A percentile compares a stretch with the other conserved stretches of the same genome.
Evolutionary conservation across 257 asterid genomes (phyloP).

Genomic region (Fraxinus cuspidata): DNA sequence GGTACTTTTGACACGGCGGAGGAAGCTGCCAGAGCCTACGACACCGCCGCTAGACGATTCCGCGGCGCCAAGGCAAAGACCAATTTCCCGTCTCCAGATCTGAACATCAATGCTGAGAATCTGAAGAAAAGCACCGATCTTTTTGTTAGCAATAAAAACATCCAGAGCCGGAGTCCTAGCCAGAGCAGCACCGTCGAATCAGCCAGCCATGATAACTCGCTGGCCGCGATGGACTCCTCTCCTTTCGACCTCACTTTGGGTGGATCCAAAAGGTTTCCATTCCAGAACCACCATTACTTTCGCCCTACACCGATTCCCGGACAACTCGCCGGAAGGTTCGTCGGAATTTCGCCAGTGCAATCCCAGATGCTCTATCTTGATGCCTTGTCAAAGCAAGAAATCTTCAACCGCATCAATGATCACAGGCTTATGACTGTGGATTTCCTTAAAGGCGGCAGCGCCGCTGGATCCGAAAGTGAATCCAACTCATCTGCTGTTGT

Average conservation of each 20-base stretch:
- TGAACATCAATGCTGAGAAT: not conserved
- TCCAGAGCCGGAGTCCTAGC: constrained; percentile 17
- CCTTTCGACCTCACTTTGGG: constrained; percentile 37
- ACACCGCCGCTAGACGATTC: not conserved
- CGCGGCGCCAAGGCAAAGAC: not conserved
- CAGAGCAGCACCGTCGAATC: constrained; percentile 58
- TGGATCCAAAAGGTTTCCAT: constrained; percentile 30
- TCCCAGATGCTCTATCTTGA: constrained; percentile 22
- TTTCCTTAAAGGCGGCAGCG: constrained; percentile 23
- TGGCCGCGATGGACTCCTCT: constrained; percentile 25
- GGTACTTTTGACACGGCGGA: not conserved
- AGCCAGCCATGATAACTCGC: constrained; percentile 30
- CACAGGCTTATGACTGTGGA: not conserved
- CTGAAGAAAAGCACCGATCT: not conserved
- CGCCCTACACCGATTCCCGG: not conserved
- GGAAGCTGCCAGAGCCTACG: not conserved
- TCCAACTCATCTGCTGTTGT: constrained; percentile 31
- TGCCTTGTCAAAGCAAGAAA: constrained; percentile 19
- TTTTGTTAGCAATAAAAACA: not conserved
- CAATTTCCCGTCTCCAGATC: not conserved
- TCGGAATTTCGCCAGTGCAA: not conserved
- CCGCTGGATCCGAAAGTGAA: constrained; percentile 18
- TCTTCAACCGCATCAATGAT: not conserved
- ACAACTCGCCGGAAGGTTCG: not conserved
- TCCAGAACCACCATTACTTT: constrained; percentile 24